Evolutionary conservation across 148 eudicot species (phyloP), one percentile per base, ranked within the genome.

Genomic region (Silene latifolia): DNA sequence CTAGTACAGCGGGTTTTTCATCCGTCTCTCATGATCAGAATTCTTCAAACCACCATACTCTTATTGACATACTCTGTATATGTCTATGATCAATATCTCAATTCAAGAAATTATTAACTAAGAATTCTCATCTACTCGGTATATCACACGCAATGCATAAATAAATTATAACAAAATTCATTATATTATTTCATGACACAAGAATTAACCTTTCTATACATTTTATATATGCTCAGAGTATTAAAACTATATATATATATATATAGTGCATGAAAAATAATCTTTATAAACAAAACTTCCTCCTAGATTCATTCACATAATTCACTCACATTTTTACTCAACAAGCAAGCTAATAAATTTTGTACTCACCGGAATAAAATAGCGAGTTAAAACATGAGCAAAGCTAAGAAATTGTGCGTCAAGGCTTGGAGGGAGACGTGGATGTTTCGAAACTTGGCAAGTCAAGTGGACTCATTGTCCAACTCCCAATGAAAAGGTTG

Each of bases 381-480:
- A 59, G 25, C 21, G 70, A 63, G 62, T 51, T 47, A n/a, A 67
- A 67, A 20, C 39, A 64, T 56, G 65, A 67, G 13, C 32, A 67
- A 76, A 76, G 66, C 71, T 53, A 63, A 48, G 47, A 51, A 64
- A 27, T 46, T 51, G 4, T 20, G 13, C 5, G 19, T 79, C 56
- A 62, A 70, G 74, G 81, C 44, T 62, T 79, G 8, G 82, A 69
- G 4, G 65, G 67, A 61, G 69, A 74, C 24, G 71, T 72, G 0
- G 81, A 78, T n/a, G 76, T 74, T 74, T 79, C 82, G 69, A 79
- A 79, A 74, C 78, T 71, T 69, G 78, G 74, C 15, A 79, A 74
- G 44, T 79, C 78, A 69, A 74, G 71, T 48, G 78, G 74, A 79
- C 78, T 79, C 71, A 67, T 51, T 11, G 56, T 67, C 82, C 82